Conservation (phyloP, 169 alveolate genomes). For the Eimeria sp. region DNA sequence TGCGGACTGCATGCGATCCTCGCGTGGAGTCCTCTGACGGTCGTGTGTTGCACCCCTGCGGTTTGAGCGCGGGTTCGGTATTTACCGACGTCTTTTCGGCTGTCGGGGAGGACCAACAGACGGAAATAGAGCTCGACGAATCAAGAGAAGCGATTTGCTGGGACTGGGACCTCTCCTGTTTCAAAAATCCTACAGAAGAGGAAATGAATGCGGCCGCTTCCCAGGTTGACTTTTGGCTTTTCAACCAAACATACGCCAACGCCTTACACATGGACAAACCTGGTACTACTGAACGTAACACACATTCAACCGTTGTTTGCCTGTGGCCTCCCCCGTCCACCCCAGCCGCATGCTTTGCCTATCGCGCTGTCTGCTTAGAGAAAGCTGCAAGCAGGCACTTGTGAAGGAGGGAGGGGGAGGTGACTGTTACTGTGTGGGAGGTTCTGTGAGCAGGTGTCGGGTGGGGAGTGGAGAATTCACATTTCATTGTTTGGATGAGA, state of each 20-base stretch:
- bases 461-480: constrained; percentile 87
- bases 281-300: neutral
- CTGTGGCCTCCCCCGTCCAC: neutral
- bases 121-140: constrained; percentile 85
- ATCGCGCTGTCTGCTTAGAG: neutral
- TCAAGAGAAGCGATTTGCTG: constrained; percentile 84
- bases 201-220: constrained; percentile 38
- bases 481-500: constrained; percentile 88
- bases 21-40: constrained; percentile 82
- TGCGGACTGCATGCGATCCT: constrained; percentile 84
- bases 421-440: neutral
- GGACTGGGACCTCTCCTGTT: constrained; percentile 77
- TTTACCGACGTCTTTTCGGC: constrained; percentile 85
- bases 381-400: neutral
- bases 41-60: constrained; percentile 86
- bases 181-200: constrained; percentile 79
- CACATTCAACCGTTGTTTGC: neutral
- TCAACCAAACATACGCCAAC: constrained; percentile 15
- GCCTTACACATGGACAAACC: constrained; percentile 80
- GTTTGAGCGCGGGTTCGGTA: constrained; percentile 85
- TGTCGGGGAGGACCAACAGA: neutral
- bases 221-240: constrained; percentile 80
- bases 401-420: neutral
- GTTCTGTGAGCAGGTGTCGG: constrained; percentile 79
- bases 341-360: neutral